A percentile compares a stretch with the other conserved stretches of the same genome.
Conservation (phyloP, 208 protist species). For the Phytomonas serpens region DNA sequence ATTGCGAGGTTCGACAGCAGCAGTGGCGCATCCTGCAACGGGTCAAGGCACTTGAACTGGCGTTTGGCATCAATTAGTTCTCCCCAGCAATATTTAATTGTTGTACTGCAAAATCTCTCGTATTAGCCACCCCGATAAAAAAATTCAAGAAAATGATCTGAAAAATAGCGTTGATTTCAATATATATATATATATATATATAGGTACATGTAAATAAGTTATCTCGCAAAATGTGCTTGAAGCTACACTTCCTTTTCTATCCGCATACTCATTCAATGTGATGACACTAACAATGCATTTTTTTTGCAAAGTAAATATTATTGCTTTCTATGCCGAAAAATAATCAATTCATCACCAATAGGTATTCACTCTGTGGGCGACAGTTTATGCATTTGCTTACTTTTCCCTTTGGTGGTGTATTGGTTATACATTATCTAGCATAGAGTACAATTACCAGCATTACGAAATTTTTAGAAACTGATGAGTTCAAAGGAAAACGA, state of each 20-base stretch:
- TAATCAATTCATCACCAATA: neutral
- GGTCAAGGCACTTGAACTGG: slow-evolving; percentile 51
- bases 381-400: neutral
- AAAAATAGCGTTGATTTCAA: neutral
- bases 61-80: slow-evolving; percentile 27
- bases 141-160: neutral
- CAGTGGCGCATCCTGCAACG: slow-evolving; percentile 68
- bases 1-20: slow-evolving; percentile 35
- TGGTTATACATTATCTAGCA: neutral
- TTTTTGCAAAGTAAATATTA: neutral
- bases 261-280: neutral
- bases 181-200: neutral
- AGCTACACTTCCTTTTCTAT: neutral
- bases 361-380: neutral
- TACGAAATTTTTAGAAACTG: neutral
- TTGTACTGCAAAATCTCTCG: neutral
- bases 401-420: neutral
- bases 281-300: neutral
- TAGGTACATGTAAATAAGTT: neutral
- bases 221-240: neutral
- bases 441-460: neutral
- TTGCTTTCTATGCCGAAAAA: neutral
- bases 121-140: neutral
- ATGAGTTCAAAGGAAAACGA: neutral
- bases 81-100: neutral